Percentiles rank a stretch among this genome's conserved stretches.
Evolutionary conservation across 1,139 yeast genomes (phyloP).

Genomic region (Candida buenavistaensis): DNA sequence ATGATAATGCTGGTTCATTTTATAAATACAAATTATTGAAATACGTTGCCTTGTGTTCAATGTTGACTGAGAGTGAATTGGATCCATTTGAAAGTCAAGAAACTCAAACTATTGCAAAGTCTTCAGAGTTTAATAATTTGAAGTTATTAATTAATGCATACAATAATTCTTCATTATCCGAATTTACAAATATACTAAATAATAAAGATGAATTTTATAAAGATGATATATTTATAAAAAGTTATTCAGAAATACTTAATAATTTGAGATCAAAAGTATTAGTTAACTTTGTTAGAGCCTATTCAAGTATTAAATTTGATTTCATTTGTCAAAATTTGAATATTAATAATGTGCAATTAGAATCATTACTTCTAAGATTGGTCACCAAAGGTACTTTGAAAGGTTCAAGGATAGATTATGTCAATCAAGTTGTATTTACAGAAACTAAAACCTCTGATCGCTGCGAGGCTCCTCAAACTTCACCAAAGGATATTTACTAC

Average conservation of each 20-base stretch:
- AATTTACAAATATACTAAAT: slow-evolving; percentile 17
- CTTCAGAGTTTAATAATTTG: slow-evolving; percentile 34
- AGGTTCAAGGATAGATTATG: slow-evolving; percentile 46
- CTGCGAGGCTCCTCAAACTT: slow-evolving; percentile 16
- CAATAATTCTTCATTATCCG: slow-evolving; percentile 28
- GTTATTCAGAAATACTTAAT: slow-evolving; percentile 27
- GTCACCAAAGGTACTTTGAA: slow-evolving; percentile 46
- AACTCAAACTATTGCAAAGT: slow-evolving; percentile 46
- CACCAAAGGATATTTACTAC: slow-evolving; percentile 22
- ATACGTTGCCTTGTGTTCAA: slow-evolving; percentile 62
- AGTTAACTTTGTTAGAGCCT: slow-evolving; percentile 29
- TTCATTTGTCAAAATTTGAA: slow-evolving; percentile 24
- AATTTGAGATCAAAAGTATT: slow-evolving; percentile 35
- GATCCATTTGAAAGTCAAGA: slow-evolving; percentile 68
- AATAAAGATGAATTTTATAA: slow-evolving; percentile 22
- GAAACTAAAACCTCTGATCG: slow-evolving; percentile 3
- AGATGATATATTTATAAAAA: too few species aligned
- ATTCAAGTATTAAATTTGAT: slow-evolving; percentile 26
- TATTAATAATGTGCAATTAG: slow-evolving; percentile 30
- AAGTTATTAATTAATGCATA: slow-evolving; percentile 31
- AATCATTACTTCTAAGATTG: slow-evolving; percentile 36
- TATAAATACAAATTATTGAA: slow-evolving; percentile 57
- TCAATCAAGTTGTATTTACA: slow-evolving; percentile 27
- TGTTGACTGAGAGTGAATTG: slow-evolving; percentile 62
- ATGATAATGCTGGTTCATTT: slow-evolving; percentile 75